Percentiles rank a stretch among this genome's conserved stretches.
Conservation (phyloP, 2,329 filamentous ascomycete species). For the Kalmusia sp. region DNA sequence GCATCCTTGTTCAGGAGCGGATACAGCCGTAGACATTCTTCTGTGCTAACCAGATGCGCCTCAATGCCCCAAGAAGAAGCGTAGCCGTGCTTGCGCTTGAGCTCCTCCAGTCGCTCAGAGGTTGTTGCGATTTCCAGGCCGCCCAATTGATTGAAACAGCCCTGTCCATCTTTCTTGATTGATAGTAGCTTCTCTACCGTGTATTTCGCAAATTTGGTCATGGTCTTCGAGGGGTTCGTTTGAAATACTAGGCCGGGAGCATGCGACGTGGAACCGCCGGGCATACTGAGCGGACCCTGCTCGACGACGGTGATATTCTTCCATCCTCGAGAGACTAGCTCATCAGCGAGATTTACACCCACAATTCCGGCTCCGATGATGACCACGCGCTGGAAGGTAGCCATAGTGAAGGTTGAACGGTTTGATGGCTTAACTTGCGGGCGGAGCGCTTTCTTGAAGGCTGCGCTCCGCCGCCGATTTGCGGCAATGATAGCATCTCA, state of each 20-base stretch:
- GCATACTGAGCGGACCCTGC: conserved; percentile 68
- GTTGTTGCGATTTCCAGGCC: conserved; percentile 70
- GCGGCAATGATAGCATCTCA: conserved; percentile 4
- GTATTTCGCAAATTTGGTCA: conserved; percentile 67
- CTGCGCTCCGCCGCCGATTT: not conserved
- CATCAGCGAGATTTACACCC: conserved; percentile 68
- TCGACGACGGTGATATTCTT: conserved; percentile 69
- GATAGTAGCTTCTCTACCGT: conserved; percentile 67
- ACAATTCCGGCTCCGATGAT: conserved; percentile 67
- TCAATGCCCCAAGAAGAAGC: conserved; percentile 68
- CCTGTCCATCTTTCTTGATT: conserved; percentile 51
- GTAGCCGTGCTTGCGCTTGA: conserved; percentile 69
- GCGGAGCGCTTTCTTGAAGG: conserved; percentile 7
- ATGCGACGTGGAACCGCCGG: conserved; percentile 70
- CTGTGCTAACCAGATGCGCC: conserved; percentile 57
- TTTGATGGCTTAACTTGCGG: not conserved
- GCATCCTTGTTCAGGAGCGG: conserved; percentile 61
- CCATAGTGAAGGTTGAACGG: conserved; percentile 23
- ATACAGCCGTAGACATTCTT: conserved; percentile 62
- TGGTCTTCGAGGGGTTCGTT: conserved; percentile 63
- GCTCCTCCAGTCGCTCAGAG: conserved; percentile 63
- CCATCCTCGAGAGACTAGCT: conserved; percentile 69
- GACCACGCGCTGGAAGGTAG: conserved; percentile 50
- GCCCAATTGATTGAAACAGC: conserved; percentile 69
- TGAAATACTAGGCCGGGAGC: conserved; percentile 71